A percentile compares a stretch with the other conserved stretches of the same genome.
phyloP scores from a whole-genome alignment of 345 rosid genomes.

The Nephelium lappaceum region DNA sequence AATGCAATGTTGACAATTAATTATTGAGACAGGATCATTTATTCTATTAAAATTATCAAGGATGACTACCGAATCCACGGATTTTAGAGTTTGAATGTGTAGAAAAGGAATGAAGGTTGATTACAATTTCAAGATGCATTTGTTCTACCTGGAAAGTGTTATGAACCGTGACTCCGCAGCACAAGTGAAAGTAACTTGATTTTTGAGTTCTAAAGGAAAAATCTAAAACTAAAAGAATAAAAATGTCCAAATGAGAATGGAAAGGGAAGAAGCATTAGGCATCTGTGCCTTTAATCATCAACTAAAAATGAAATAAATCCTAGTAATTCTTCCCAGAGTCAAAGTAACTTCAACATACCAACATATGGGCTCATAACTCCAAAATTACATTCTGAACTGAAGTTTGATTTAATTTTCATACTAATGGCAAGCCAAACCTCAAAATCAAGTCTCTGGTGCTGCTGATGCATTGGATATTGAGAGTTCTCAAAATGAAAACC shows the following conservation, averaged over 20 bases:
- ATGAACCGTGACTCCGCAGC: neutral
- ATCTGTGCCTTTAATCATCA: neutral
- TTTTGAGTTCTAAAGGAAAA: no score
- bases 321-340: neutral
- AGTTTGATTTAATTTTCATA: neutral
- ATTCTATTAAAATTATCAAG: neutral
- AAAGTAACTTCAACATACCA: neutral
- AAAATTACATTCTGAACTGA: neutral
- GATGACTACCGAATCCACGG: neutral
- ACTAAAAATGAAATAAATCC: neutral
- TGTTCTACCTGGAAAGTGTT: neutral
- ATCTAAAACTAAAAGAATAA: neutral
- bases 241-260: neutral
- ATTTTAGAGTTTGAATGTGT: neutral
- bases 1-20: neutral
- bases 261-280: neutral
- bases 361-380: neutral
- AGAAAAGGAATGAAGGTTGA: neutral
- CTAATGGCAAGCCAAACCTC: neutral
- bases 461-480: neutral
- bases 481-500: neutral
- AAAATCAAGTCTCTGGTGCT: no score
- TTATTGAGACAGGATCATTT: neutral
- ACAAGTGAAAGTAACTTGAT: neutral
- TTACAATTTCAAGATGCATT: neutral